A percentile compares a stretch with the other conserved stretches of the same genome.
Conservation (phyloP, 345 rosid genomes). For the Gossypium mustelinum region DNA sequence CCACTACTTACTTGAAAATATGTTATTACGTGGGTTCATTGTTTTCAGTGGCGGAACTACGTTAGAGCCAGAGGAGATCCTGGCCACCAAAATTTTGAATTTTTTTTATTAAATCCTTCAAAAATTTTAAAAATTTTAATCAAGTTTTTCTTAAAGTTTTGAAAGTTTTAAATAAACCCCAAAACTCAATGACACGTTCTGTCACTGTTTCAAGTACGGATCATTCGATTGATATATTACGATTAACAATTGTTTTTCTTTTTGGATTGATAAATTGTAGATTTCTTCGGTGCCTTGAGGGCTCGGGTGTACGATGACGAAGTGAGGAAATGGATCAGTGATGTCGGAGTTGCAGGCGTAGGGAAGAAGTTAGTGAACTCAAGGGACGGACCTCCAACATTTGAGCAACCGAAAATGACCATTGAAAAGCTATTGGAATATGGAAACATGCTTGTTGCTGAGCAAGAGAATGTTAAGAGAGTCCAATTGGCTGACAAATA, state of each 20-base stretch:
- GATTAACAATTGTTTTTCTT: not conserved
- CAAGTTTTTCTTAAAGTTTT: no score
- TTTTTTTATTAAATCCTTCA: no score
- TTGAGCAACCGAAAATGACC: slow-evolving; percentile 74
- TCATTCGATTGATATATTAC: no score
- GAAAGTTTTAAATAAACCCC: no score
- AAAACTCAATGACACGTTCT: no score
- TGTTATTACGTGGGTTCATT: not conserved
- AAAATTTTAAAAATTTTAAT: no score
- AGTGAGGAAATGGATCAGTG: slow-evolving; percentile 79
- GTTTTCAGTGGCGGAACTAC: not conserved
- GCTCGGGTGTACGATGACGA: slow-evolving; percentile 97
- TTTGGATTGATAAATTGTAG: slow-evolving; percentile 29
- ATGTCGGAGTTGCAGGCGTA: slow-evolving; percentile 52
- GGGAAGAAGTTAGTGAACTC: slow-evolving; percentile 95
- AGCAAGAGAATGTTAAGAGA: slow-evolving; percentile 95
- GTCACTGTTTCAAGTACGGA: no score
- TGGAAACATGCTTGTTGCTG: slow-evolving; percentile 81
- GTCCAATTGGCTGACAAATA: slow-evolving; percentile 91
- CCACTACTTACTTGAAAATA: no score
- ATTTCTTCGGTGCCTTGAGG: slow-evolving; percentile 91
- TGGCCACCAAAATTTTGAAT: no score
- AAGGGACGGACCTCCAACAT: slow-evolving; percentile 67
- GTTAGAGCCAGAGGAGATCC: no score
- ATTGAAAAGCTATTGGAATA: slow-evolving; percentile 68